These are phyloP conservation scores for Aspergillus homomorphus DNA, from an alignment of 495 filamentous ascomycete genomes.

Conservation along the genomic window DNA sequence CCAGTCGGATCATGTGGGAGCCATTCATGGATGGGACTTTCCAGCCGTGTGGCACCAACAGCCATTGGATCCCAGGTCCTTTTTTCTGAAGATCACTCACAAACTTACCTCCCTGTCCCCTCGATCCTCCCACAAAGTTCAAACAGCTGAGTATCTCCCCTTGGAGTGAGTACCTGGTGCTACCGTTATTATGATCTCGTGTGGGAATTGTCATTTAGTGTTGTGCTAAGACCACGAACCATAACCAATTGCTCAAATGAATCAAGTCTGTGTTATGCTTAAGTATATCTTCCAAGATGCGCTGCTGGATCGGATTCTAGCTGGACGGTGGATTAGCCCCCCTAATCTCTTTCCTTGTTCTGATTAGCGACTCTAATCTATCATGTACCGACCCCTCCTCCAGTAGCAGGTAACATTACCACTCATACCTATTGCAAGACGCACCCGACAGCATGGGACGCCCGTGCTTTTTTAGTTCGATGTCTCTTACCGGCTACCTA, in stretches of 20 bases:
- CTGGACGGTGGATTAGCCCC: not conserved
- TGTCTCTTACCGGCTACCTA: not conserved
- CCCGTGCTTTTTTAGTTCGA: conserved; percentile 20
- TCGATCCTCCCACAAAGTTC: not conserved
- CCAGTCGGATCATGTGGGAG: conserved; percentile 19
- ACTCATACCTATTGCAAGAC: not conserved
- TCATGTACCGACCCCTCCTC: not conserved
- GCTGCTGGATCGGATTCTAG: too few species aligned
- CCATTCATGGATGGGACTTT: conserved; percentile 20
- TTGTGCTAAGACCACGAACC: too few species aligned
- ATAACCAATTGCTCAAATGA: too few species aligned
- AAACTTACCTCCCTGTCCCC: conserved; percentile 9
- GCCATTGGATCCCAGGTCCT: conserved; percentile 21
- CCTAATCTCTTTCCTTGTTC: not conserved
- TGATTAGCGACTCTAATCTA: conserved; percentile 1
- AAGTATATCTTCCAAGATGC: not conserved
- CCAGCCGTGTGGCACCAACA: conserved; percentile 27
- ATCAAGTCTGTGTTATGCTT: too few species aligned
- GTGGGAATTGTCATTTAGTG: too few species aligned
- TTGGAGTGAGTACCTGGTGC: too few species aligned
- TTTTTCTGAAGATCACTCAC: conserved; percentile 22
- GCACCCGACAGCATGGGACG: conserved; percentile 23
- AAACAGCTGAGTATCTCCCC: not conserved
- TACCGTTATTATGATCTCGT: too few species aligned
- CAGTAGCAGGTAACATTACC: not conserved